Evolutionary conservation across 768 basidiomycete species (phyloP), one percentile per base, ranked within the genome.

Genomic region (Rhizopogon sp.): DNA sequence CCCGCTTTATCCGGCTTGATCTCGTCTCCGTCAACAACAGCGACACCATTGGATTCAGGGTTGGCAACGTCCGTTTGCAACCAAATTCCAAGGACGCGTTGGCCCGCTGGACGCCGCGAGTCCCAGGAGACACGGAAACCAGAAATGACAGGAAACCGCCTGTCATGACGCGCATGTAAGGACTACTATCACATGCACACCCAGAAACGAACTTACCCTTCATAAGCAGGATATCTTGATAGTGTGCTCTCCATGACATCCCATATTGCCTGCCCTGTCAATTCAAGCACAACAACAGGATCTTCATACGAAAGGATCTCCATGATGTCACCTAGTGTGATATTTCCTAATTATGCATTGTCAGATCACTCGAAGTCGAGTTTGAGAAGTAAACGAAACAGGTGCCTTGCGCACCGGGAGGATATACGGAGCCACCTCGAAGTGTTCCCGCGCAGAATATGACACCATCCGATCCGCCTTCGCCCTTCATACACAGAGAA

Each of bases 231-330:
- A 82, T 88, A 95, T 51, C 80, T 89, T 55, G 73, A 74, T 6
- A 97, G 72, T 6, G 83, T 81, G 10, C 76, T 75, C 64, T 97
- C 93, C 37, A 96, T 60, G 0, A 87, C 83, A 41, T 83, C 84
- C 90, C 91, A 94, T 42, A 96, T 77, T 0, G 83, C 75, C 60
- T 79, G 76, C 2, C 93, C 93, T 59, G 91, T 84, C 16, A 96
- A 67, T 66, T 93, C 87, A 10, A 93, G 62, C 3, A 93, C 90
- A 5, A 97, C 80, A 14, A 87, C 74, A 73, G 93, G 86, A 61
- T 96, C 93, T 53, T 89, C 87, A 55, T 93, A 96, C 0, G 93
- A 93, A 29, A 96, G 70, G 17, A 95, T 93, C 64, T 94, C 93
- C 39, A 94, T 64, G 53, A 95, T 87, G 65, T 97, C 87, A 0